Base-by-base conservation (phyloP, 164 flowering plant species). In the Kingdonia uniflora region DNA sequence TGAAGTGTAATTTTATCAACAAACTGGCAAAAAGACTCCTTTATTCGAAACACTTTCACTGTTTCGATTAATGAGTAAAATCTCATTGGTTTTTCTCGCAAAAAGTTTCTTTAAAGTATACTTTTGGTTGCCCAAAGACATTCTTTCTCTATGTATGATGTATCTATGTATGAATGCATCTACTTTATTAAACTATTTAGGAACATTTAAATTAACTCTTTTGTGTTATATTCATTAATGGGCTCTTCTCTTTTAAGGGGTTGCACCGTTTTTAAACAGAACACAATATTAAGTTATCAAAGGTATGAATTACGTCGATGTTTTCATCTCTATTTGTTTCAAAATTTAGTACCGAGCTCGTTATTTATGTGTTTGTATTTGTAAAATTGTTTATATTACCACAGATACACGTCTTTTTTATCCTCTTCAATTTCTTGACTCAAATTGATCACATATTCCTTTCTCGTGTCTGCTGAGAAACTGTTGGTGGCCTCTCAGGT, bases 401-500 rank as follows among this genome's bases (percentile, higher is more conserved):
- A 3, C 8, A 29, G 35, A 29, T 14, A 8, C 8, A 2, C 11
- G 20, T 19, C 6, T 11, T 11, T 41, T 11, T 13, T 53, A n/a
- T n/a, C n/a, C n/a, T n/a, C n/a, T n/a, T n/a, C n/a, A n/a, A n/a
- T n/a, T n/a, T 65, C 23, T 65, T 29, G 19, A n/a, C 60, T 57
- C 77, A 92, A 96, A 78, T 92, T 71, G 96, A 92, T 75, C 95
- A 92, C 74, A 79, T 92, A 69, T 92, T 92, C 64, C 76, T 89
- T 22, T 84, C 97, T 42, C 97, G 97, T 56, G 95, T 94, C 47
- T 84, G 95, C 80, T 89, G 97, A 59, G 99, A 94, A 77, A 94
- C 99, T 69, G 89, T 97, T 4, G 97, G 97, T 53, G 98, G 98
- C 43, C 81, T 92, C 60, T 94, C 98, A 76, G 98, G 98, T 92